Evolutionary conservation across 495 filamentous ascomycete genomes (phyloP), one percentile per base, ranked within the genome.

Genomic region (Penicillium coffeae): DNA sequence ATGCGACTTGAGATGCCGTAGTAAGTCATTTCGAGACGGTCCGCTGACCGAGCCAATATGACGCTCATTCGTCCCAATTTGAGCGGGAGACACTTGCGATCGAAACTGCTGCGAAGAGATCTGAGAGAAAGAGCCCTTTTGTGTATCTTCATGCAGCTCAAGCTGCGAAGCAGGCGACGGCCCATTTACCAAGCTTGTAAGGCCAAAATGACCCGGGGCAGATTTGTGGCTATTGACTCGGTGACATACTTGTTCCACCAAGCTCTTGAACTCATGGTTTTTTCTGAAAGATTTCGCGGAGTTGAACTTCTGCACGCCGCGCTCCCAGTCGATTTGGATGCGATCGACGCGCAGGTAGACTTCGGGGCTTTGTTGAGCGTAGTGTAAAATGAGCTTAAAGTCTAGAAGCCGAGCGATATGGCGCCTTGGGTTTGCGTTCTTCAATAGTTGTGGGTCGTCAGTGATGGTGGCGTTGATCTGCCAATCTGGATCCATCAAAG

Each of bases 381-480:
- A 67, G 44, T 57, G 47, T 32, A 71, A 53, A 21, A 74, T 60
- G 13, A 78, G 42, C 38, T 68, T 64, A 44, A 73, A 73, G 34
- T 69, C 64, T 1, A 57, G 35, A 33, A 78, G 45, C 40, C 69
- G 60, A 15, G 76, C 60, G 10, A 1, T 51, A 37, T 8, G 60
- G 61, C 3, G 65, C 70, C 25, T 51, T 50, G n/a, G 58, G 57
- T 13, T 53, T 49, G 6, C 25, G 34, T 53, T 18, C 42, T 63
- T 56, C 14, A 51, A n/a, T 44, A 60, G 40, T 10, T 59, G 20
- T 13, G 57, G 59, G 18, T 61, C 53, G 27, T 33, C 42, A 19
- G 63, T 47, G 36, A 78, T 51, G 14, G 58, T 63, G 8, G 65
- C 70, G 18, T 71, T 60, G 8, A 78, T 65, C 32, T 68, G 65